Evolutionary conservation across 2,329 filamentous ascomycete species (phyloP).

Genomic region (Ilyonectria mors-panacis): DNA sequence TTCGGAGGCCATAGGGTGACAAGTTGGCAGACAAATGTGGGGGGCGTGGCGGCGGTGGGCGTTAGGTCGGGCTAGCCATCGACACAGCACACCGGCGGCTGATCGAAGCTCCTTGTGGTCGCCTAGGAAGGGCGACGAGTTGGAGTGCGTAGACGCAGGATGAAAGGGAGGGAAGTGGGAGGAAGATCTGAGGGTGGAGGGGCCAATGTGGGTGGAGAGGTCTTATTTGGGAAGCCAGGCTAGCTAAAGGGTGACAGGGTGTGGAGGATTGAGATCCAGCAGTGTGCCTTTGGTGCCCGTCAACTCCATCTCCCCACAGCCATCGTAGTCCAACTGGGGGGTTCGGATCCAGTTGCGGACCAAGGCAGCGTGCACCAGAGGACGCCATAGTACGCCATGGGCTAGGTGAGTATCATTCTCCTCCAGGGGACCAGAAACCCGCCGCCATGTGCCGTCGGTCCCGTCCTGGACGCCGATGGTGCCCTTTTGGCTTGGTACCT

Average conservation of each 20-base stretch:
- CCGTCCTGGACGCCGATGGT: constrained; percentile 36
- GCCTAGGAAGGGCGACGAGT: constrained; percentile 44
- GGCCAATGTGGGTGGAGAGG: constrained; percentile 49
- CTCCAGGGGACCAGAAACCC: constrained; percentile 22
- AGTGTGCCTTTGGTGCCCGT: constrained; percentile 40
- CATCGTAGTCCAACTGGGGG: constrained; percentile 40
- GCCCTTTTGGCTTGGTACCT: constrained; percentile 26
- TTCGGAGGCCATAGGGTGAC: constrained; percentile 39
- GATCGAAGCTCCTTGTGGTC: constrained; percentile 49
- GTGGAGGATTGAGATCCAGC: constrained; percentile 46
- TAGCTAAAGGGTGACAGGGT: constrained; percentile 41
- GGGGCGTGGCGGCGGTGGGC: constrained; percentile 45
- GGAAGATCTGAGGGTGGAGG: constrained; percentile 49
- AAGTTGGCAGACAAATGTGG: constrained; percentile 47
- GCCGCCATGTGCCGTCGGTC: constrained; percentile 44
- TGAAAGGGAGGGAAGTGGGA: constrained; percentile 40
- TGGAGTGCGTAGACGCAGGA: constrained; percentile 40
- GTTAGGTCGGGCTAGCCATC: constrained; percentile 47
- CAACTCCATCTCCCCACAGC: constrained; percentile 48
- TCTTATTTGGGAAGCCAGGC: constrained; percentile 50
- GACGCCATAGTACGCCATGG: constrained; percentile 15
- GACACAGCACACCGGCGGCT: constrained; percentile 48
- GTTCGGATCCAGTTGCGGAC: constrained; percentile 24
- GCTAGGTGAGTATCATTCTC: constrained; percentile 41
- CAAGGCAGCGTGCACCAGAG: constrained; percentile 5